Conservation (phyloP, 2,329 filamentous ascomycete species). For the Fusarium poae region DNA sequence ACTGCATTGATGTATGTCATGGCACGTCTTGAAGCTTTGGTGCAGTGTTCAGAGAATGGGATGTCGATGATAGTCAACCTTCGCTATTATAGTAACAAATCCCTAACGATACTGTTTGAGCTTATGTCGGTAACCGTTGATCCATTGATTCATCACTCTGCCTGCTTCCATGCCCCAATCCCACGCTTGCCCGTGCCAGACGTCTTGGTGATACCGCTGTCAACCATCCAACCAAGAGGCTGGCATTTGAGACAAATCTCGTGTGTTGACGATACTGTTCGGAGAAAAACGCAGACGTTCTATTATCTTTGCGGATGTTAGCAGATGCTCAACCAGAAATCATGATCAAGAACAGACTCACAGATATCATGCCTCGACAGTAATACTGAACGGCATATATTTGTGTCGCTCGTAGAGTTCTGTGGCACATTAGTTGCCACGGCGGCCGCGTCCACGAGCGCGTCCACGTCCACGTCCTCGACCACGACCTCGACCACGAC, state of each 20-base stretch:
- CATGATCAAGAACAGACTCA: neutral
- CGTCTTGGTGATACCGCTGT: neutral
- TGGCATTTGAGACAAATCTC: neutral
- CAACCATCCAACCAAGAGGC: neutral
- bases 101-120: neutral
- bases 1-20: neutral
- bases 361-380: neutral
- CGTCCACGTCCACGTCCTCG: too few relatives aligned
- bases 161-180: neutral
- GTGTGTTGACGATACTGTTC: neutral
- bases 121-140: neutral
- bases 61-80: neutral
- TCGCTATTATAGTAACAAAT: neutral
- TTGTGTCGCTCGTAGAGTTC: neutral
- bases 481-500: neutral
- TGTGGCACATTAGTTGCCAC: neutral
- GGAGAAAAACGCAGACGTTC: neutral
- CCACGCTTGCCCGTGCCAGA: neutral
- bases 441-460: neutral
- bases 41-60: neutral
- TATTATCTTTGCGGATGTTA: neutral
- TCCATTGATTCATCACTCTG: neutral
- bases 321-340: neutral
- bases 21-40: fast-evolving
- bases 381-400: neutral